Percentiles rank a stretch among this genome's conserved stretches.
Evolutionary conservation across 2,329 filamentous ascomycete species (phyloP).

Genomic region (Trichophyton verrucosum): DNA sequence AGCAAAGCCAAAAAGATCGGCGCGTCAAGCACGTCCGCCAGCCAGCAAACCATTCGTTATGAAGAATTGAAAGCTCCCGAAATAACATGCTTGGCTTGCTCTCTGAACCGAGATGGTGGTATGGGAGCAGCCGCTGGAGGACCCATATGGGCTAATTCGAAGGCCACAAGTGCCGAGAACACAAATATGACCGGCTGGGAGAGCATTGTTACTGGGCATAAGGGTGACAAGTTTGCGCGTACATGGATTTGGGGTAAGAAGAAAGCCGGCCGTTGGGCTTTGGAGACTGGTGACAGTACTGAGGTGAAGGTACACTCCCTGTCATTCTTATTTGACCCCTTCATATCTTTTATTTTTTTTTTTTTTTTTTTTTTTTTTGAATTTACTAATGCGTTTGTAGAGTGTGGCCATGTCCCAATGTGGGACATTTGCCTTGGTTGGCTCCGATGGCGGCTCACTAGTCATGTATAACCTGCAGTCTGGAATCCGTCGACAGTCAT

Average conservation of each 20-base stretch:
- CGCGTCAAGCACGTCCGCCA: slow-evolving; percentile 11
- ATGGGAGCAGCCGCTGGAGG: slow-evolving; percentile 74
- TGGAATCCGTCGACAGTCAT: slow-evolving; percentile 73
- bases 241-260: slow-evolving; percentile 99
- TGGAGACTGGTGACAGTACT: slow-evolving; percentile 72
- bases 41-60: slow-evolving; percentile 14
- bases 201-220: slow-evolving; percentile 86
- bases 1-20: slow-evolving; percentile 69
- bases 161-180: slow-evolving; percentile 54
- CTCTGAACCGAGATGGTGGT: slow-evolving; percentile 84
- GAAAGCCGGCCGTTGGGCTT: slow-evolving; percentile 81
- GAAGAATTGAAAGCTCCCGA: slow-evolving; percentile 68
- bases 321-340: neutral
- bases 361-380: neutral
- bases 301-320: slow-evolving; percentile 47
- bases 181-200: slow-evolving; percentile 87
- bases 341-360: too few relatives aligned
- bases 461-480: slow-evolving; percentile 98
- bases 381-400: slow-evolving; percentile 22
- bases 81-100: slow-evolving; percentile 83
- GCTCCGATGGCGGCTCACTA: slow-evolving; percentile 68
- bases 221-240: slow-evolving; percentile 67
- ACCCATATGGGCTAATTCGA: slow-evolving; percentile 70
- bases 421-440: slow-evolving; percentile 84
- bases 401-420: slow-evolving; percentile 83